Conservation (phyloP, 495 filamentous ascomycete species). For the Pyronema omphalodes region DNA sequence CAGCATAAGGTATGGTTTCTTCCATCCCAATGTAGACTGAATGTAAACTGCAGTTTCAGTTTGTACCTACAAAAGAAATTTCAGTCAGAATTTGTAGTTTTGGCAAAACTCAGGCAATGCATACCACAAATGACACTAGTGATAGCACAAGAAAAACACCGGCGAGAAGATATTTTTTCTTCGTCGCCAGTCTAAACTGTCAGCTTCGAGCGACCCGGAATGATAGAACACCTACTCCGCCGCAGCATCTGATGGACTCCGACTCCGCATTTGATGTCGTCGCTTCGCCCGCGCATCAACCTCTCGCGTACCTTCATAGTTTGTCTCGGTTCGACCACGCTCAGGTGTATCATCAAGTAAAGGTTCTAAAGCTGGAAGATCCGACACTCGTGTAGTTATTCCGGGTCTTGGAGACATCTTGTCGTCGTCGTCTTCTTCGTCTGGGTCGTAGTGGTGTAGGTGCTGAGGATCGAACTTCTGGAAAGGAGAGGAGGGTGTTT, state of each 20-base stretch:
- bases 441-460: conserved; percentile 5
- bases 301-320: conserved; percentile 11
- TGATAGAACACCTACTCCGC: conserved; percentile 6
- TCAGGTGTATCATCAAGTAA: conserved; percentile 8
- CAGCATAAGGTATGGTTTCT: conserved; percentile 97
- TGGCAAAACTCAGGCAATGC: not conserved
- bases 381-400: conserved; percentile 6
- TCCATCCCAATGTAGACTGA: conserved; percentile 71
- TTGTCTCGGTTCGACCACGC: conserved; percentile 8
- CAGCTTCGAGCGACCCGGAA: conserved; percentile 1
- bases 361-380: conserved; percentile 11
- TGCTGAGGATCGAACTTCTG: not conserved
- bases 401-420: conserved; percentile 14
- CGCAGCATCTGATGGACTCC: conserved; percentile 12
- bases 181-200: conserved; percentile 35
- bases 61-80: conserved; percentile 38
- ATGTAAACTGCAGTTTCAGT: conserved; percentile 91
- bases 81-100: conserved; percentile 1
- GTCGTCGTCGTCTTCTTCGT: conserved; percentile 18
- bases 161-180: conserved; percentile 70
- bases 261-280: conserved; percentile 20
- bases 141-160: conserved; percentile 63
- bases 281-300: conserved; percentile 9
- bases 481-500: not conserved
- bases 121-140: conserved; percentile 49